These are phyloP conservation scores for Coemansia sp. DNA, from an alignment of 192 early-diverging fungal genomes.

Conservation along the genomic window DNA sequence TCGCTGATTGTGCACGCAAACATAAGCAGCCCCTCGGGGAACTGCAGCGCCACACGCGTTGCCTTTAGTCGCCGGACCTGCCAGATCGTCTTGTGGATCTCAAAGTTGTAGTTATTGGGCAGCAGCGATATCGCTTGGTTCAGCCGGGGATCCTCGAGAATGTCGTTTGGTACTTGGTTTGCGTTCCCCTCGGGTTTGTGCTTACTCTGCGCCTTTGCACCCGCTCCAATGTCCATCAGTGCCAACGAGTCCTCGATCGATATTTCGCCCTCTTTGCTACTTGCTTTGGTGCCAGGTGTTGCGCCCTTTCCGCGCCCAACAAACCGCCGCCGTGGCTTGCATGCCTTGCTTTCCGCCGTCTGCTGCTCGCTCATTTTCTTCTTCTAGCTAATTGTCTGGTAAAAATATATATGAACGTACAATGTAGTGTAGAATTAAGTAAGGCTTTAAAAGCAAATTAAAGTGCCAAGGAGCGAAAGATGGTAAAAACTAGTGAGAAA, in stretches of 20 bases:
- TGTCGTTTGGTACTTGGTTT: slow-evolving; percentile 83
- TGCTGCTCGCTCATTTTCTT: background rate
- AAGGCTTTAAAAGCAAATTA: too few species aligned
- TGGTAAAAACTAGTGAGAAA: too few species aligned
- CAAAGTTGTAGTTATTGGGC: slow-evolving; percentile 98
- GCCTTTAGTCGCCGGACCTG: slow-evolving; percentile 73
- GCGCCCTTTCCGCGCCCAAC: slow-evolving; percentile 34
- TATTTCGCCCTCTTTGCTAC: slow-evolving; percentile 14
- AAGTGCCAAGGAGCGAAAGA: too few species aligned
- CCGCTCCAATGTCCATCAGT: slow-evolving; percentile 15
- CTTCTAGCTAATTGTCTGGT: too few species aligned
- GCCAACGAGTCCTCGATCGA: slow-evolving; percentile 52
- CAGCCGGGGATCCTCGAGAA: slow-evolving; percentile 75
- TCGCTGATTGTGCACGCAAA: slow-evolving; percentile 92
- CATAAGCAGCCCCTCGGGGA: slow-evolving; percentile 95
- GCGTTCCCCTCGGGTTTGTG: slow-evolving; percentile 24
- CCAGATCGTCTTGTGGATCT: slow-evolving; percentile 96
- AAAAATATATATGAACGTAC: too few species aligned
- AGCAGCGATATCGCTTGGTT: slow-evolving; percentile 84
- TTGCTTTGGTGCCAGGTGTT: too few species aligned
- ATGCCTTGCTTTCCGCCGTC: slow-evolving; percentile 24
- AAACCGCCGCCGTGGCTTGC: slow-evolving; percentile 48
- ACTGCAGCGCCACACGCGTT: slow-evolving; percentile 90
- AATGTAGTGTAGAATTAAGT: too few species aligned
- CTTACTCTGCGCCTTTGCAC: background rate